phyloP scores from a whole-genome alignment of 305 asterid species.

The Rubia tinctorum region DNA sequence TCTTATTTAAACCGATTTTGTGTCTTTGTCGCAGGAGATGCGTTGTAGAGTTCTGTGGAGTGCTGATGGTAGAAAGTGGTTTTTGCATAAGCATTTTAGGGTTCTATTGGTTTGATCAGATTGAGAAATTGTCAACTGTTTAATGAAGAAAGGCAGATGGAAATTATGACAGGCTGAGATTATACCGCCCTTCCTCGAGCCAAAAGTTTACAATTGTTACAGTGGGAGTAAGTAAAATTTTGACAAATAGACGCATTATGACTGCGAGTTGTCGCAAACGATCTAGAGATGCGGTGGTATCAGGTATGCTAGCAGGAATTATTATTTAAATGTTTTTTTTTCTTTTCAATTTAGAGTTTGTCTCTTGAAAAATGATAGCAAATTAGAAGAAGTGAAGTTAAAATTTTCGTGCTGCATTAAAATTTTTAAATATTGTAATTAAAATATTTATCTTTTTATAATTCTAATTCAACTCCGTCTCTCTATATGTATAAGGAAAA shows the following conservation, averaged over 20 bases:
- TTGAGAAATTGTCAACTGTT: background rate
- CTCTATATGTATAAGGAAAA: too few relatives aligned
- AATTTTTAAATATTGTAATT: too few relatives aligned
- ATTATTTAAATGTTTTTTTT: too few relatives aligned
- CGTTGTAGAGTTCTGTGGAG: background rate
- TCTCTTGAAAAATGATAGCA: too few relatives aligned
- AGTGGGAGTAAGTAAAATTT: background rate
- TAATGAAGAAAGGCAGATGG: background rate
- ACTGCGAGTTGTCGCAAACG: too few relatives aligned
- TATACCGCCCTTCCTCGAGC: background rate
- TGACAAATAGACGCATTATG: background rate
- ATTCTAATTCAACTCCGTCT: too few relatives aligned
- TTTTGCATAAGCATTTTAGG: background rate
- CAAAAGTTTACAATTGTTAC: background rate
- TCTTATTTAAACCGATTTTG: background rate
- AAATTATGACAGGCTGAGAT: background rate
- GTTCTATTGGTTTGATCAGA: background rate
- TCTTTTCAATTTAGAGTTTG: too few relatives aligned
- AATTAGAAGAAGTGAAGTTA: too few relatives aligned
- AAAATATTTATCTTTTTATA: too few relatives aligned
- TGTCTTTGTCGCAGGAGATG: background rate
- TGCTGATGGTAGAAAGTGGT: background rate
- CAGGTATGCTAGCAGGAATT: too few relatives aligned
- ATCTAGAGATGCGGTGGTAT: too few relatives aligned
- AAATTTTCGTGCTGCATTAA: too few relatives aligned